These are phyloP conservation scores for Jackrogersella multiformis DNA, from an alignment of 495 filamentous ascomycete genomes.

Conservation along the genomic window DNA sequence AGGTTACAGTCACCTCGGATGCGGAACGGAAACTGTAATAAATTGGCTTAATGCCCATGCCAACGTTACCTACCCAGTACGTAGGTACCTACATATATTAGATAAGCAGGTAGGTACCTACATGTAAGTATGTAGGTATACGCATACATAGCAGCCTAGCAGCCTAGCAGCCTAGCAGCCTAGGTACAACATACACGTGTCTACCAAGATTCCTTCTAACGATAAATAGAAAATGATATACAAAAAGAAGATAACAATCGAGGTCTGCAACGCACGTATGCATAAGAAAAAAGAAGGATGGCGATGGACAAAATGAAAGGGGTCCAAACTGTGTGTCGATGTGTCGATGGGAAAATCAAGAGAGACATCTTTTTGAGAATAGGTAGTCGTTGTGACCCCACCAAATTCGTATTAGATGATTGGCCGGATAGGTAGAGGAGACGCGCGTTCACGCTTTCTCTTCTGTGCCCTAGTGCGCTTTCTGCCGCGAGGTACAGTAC, in stretches of 20 bases:
- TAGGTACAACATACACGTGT: conserved; percentile 18
- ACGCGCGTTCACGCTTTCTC: conserved; percentile 44
- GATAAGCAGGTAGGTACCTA: neutral
- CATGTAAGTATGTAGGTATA: neutral
- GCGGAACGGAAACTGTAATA: conserved; percentile 34
- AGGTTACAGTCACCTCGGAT: conserved; percentile 18
- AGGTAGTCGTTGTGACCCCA: conserved; percentile 32
- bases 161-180: no score
- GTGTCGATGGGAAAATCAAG: conserved; percentile 4
- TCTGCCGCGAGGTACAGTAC: conserved; percentile 42
- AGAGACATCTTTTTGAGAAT: conserved; percentile 16
- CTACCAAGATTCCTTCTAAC: conserved; percentile 7
- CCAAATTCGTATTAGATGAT: conserved; percentile 36
- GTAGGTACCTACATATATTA: neutral
- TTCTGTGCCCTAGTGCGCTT: conserved; percentile 39
- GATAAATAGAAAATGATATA: neutral
- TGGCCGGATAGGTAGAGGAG: conserved; percentile 20
- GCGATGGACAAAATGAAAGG: conserved; percentile 1
- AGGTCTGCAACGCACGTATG: neutral
- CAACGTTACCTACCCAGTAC: neutral
- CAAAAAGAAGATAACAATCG: neutral
- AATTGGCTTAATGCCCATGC: conserved; percentile 19
- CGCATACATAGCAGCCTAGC: no score
- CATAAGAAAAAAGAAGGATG: neutral
- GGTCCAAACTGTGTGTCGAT: neutral